phyloP scores from a whole-genome alignment of 495 filamentous ascomycete species.

The Lepraria neglecta region DNA sequence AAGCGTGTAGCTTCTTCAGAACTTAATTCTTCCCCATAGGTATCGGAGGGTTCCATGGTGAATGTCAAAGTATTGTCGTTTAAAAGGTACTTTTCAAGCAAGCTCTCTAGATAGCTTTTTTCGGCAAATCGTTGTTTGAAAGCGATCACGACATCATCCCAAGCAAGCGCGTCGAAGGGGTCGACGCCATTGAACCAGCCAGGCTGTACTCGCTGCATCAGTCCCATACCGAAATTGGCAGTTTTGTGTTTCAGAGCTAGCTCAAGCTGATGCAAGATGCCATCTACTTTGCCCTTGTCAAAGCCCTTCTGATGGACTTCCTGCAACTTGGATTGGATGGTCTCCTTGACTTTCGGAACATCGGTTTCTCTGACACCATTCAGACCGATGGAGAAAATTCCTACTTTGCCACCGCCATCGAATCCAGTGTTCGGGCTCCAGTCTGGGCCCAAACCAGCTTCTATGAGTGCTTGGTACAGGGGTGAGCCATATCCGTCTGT shows the following conservation, averaged over 20 bases:
- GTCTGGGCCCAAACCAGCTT: slow-evolving; percentile 82
- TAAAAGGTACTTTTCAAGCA: slow-evolving; percentile 84
- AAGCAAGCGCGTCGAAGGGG: slow-evolving; percentile 81
- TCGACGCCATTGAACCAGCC: slow-evolving; percentile 93
- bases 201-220: slow-evolving; percentile 80
- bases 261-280: slow-evolving; percentile 88
- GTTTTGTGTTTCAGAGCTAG: slow-evolving; percentile 89
- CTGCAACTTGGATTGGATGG: slow-evolving; percentile 60
- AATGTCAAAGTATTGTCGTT: slow-evolving; percentile 84
- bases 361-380: slow-evolving; percentile 76
- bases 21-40: slow-evolving; percentile 64
- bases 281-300: slow-evolving; percentile 81
- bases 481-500: slow-evolving; percentile 94
- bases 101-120: slow-evolving; percentile 70
- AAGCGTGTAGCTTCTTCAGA: slow-evolving; percentile 71
- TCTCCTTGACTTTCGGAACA: slow-evolving; percentile 66
- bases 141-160: slow-evolving; percentile 75
- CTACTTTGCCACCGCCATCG: slow-evolving; percentile 65
- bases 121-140: slow-evolving; percentile 69
- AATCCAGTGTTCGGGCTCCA: slow-evolving; percentile 93
- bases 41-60: slow-evolving; percentile 82
- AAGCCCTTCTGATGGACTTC: slow-evolving; percentile 68
- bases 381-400: slow-evolving; percentile 84
- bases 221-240: slow-evolving; percentile 82
- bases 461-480: slow-evolving; percentile 83